Conservation (phyloP, 2,329 filamentous ascomycete genomes). For the Ophiostoma perfectum region DNA sequence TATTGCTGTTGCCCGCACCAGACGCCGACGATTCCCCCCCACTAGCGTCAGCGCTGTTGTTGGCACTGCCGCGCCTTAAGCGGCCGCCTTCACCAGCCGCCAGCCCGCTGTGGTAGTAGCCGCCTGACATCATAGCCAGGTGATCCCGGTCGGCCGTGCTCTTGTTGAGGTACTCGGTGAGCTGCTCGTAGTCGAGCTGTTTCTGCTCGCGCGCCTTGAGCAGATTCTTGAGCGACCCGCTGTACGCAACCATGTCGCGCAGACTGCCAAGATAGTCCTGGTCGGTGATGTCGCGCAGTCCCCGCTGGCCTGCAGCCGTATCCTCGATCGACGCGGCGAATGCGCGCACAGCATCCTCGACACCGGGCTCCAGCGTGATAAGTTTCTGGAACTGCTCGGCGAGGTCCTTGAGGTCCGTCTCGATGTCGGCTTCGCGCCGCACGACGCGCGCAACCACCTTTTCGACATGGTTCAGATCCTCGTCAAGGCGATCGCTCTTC, state of each 20-base stretch:
- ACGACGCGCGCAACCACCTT: constrained; percentile 92
- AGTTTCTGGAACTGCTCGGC: constrained; percentile 94
- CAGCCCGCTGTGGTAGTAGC: constrained; percentile 42
- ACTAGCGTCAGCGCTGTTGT: not conserved
- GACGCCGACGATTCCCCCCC: not conserved
- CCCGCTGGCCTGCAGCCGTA: constrained; percentile 69
- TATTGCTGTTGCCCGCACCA: constrained; percentile 1
- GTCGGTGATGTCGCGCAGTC: constrained; percentile 85
- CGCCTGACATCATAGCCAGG: constrained; percentile 49
- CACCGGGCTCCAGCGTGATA: constrained; percentile 78
- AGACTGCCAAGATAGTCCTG: constrained; percentile 91
- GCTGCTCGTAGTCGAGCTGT: constrained; percentile 92
- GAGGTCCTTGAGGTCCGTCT: constrained; percentile 81
- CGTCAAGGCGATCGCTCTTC: constrained; percentile 86
- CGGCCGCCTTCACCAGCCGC: constrained; percentile 16
- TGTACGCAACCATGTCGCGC: constrained; percentile 94
- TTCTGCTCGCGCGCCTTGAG: constrained; percentile 95
- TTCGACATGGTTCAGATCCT: constrained; percentile 87
- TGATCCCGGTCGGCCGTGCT: constrained; percentile 80
- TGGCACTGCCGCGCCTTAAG: constrained; percentile 21
- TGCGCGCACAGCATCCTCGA: constrained; percentile 73
- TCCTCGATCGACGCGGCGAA: constrained; percentile 85
- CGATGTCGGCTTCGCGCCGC: constrained; percentile 79
- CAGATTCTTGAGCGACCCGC: constrained; percentile 75
- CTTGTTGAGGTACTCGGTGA: constrained; percentile 93